Percentiles rank a stretch among this genome's conserved stretches.
Evolutionary conservation across 176 grass and related monocot species (phyloP).

Genomic region (Triticum timopheevii): DNA sequence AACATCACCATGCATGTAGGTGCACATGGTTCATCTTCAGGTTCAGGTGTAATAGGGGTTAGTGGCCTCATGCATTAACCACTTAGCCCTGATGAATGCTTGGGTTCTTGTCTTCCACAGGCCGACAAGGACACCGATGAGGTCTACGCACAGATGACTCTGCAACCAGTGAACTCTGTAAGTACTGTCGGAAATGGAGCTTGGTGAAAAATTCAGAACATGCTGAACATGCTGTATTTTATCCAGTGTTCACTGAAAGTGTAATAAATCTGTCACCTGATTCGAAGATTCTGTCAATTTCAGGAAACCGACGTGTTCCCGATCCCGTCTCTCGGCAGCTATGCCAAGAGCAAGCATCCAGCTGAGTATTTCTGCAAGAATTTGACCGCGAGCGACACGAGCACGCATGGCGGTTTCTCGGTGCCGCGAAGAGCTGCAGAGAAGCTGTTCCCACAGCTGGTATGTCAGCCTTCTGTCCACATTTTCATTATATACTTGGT

Average conservation of each 20-base stretch:
- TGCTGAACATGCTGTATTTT: background rate
- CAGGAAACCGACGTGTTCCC: conserved; percentile 94
- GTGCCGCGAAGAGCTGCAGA: conserved; percentile 89
- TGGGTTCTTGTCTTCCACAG: conserved; percentile 13
- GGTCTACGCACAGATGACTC: conserved; percentile 95
- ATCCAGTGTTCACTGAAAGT: too few relatives aligned
- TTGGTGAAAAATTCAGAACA: background rate
- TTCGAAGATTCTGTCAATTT: conserved; percentile 6
- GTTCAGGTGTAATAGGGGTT: background rate
- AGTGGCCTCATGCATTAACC: too few relatives aligned
- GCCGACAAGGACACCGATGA: conserved; percentile 98
- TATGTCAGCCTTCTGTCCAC: conserved; percentile 33
- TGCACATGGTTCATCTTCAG: background rate
- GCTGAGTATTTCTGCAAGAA: conserved; percentile 97
- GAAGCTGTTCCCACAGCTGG: conserved; percentile 95
- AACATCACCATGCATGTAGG: conserved; percentile 90
- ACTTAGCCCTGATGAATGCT: background rate
- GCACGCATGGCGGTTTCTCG: conserved; percentile 97
- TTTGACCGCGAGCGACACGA: conserved; percentile 90
- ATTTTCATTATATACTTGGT: background rate
- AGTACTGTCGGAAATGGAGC: conserved; percentile 9
- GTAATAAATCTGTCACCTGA: background rate
- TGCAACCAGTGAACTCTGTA: conserved; percentile 89
- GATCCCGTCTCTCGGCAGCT: conserved; percentile 67
- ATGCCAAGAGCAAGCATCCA: conserved; percentile 83